Base-by-base conservation (phyloP, 805 yeast species). In the Candida boleticola region DNA sequence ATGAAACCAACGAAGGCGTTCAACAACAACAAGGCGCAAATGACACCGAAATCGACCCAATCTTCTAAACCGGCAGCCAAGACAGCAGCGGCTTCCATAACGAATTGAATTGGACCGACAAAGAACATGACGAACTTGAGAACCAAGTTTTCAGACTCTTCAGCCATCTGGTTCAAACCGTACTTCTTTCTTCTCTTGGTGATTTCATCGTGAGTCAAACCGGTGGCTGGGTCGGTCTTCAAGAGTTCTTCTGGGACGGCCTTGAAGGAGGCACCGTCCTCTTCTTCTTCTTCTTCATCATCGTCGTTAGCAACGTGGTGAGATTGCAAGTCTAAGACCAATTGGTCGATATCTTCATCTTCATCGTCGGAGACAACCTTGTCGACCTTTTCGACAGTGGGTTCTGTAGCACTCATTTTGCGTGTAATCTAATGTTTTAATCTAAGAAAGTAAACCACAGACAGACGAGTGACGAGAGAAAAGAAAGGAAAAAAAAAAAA, bases 1-100 rank as follows among this genome's bases (percentile, higher is more conserved):
- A 88, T 77, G 83, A 89, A 89, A 80, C 97, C 97, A 68, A 89
- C 97, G 60, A 74, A 73, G 52, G 97, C 97, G 73, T 89, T 89
- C 66, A 89, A 80, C 68, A 83, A 57, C 58, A 89, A 77, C 58
- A 89, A 74, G 73, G 85, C 97, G 71, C 87, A 82, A 66, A 89
- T 89, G 67, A 89, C 97, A 82, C 97, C 97, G 77, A 89, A 89
- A 80, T 89, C 97, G 63, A 89, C 96, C 97, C 97, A 89, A 76
- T 90, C 97, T 75, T 88, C 88, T 60, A 88, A 78, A 83, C 96
- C 96, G 53, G 95, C 96, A 63, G 96, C 96, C 68, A 88, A 76
- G 52, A 88, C 79, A 57, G 96, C 96, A 61, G 96, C 96, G 62
- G 92, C 95, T 76, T 88, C 96, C 96, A 88, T 88, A 64, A 88